These are phyloP conservation scores for Fomitopsis pinicola DNA, from an alignment of 1,284 basidiomycete genomes.

Conservation along the genomic window DNA sequence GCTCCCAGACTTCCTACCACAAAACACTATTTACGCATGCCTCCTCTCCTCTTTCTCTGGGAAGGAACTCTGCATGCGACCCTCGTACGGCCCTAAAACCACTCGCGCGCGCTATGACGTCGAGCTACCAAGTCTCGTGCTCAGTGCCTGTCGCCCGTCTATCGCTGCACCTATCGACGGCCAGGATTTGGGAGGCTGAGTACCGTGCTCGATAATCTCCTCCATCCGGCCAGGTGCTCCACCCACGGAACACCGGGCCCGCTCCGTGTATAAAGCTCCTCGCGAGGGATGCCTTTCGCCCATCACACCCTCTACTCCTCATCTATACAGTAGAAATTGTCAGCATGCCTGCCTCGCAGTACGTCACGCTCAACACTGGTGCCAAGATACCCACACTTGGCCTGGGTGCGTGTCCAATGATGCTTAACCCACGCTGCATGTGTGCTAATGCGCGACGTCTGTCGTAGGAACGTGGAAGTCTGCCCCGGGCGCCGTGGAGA, in stretches of 20 bases:
- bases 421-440: not conserved
- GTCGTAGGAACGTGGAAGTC: constrained; percentile 77
- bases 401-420: constrained; percentile 45
- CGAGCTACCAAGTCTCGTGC: not conserved
- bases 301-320: not conserved
- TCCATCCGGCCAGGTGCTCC: not conserved
- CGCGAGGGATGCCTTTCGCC: not conserved
- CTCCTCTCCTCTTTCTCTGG: too few relatives aligned
- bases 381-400: constrained; percentile 73
- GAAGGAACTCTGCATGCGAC: too few relatives aligned
- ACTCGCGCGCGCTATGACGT: too few relatives aligned
- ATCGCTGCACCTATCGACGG: not conserved
- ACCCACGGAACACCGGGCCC: not conserved
- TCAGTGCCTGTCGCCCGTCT: not conserved
- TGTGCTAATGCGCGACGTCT: not conserved
- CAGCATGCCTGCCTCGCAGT: constrained; percentile 23
- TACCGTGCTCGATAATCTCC: not conserved
- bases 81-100: not conserved
- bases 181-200: not conserved
- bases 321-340: not conserved
- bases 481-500: constrained; percentile 54
- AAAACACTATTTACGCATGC: too few relatives aligned
- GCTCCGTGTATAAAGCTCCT: not conserved
- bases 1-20: not conserved
- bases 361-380: constrained; percentile 69